Percentiles rank a stretch among this genome's conserved stretches.
Conservation (phyloP, 805 yeast species). For the Candida oleophila region DNA sequence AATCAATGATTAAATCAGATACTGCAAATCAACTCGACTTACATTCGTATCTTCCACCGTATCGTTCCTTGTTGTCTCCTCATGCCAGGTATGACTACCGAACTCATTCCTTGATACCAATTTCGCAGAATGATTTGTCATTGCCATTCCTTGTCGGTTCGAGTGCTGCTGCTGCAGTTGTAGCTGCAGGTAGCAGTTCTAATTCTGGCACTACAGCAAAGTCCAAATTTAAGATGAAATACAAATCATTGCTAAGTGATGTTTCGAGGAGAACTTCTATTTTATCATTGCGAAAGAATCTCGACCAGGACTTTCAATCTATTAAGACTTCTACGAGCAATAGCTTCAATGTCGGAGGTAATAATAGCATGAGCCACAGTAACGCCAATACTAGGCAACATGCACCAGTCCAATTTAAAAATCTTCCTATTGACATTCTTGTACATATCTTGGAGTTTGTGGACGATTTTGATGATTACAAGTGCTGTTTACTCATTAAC, state of each 20-base stretch:
- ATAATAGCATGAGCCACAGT: neutral
- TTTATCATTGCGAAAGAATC: constrained; percentile 31
- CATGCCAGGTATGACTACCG: constrained; percentile 49
- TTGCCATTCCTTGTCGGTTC: constrained; percentile 6
- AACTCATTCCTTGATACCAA: constrained; percentile 42
- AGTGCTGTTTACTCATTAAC: constrained; percentile 48
- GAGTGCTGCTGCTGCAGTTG: neutral
- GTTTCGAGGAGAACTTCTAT: constrained; percentile 44
- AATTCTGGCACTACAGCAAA: constrained; percentile 1
- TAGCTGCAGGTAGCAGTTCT: constrained; percentile 1
- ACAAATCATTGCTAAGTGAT: constrained; percentile 47
- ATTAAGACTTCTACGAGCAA: neutral
- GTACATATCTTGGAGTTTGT: constrained; percentile 35
- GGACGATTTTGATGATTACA: constrained; percentile 33
- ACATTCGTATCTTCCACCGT: constrained; percentile 46
- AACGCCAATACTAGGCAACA: neutral
- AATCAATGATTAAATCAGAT: neutral
- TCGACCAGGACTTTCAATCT: neutral
- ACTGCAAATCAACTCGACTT: constrained; percentile 15
- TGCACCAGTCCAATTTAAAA: constrained; percentile 16
- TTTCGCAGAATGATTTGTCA: constrained; percentile 33
- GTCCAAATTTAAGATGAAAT: constrained; percentile 43
- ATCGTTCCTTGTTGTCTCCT: constrained; percentile 52
- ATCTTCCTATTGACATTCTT: constrained; percentile 46
- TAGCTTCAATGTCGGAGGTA: neutral